Percentiles rank a stretch among this genome's conserved stretches.
Conservation (phyloP, 2,329 filamentous ascomycete species). For the Neofusicoccum laricinum region DNA sequence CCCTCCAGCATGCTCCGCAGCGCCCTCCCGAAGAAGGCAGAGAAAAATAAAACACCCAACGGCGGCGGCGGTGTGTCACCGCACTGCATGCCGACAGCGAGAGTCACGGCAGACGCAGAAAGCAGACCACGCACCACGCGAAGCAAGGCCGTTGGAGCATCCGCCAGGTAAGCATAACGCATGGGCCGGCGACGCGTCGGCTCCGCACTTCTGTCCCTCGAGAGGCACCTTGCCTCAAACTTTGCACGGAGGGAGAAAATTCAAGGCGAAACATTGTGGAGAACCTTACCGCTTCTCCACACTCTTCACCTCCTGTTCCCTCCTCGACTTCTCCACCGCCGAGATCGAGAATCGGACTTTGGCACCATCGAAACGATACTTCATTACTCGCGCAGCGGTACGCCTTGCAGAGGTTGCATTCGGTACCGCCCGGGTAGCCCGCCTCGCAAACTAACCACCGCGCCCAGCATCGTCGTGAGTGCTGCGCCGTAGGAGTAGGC, state of each 20-base stretch:
- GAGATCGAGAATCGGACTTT: background rate
- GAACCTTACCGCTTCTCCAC: constrained; percentile 2
- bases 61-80: background rate
- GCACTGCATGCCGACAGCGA: background rate
- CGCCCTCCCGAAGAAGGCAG: background rate
- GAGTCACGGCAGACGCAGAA: background rate
- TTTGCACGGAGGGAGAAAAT: background rate
- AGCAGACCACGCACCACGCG: background rate
- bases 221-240: background rate
- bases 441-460: background rate
- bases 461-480: background rate
- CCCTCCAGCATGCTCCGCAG: no score
- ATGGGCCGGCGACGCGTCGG: background rate
- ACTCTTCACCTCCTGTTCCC: background rate
- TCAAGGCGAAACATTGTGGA: background rate
- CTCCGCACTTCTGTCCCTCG: background rate
- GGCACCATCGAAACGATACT: background rate
- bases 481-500: background rate
- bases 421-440: background rate
- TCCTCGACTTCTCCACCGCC: background rate
- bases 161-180: background rate
- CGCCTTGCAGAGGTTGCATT: background rate
- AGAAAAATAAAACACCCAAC: background rate
- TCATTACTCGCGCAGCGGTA: background rate
- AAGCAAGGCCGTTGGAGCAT: constrained; percentile 6